Conservation (phyloP, 2,329 filamentous ascomycete species). For the Hypoxylon sp. region DNA sequence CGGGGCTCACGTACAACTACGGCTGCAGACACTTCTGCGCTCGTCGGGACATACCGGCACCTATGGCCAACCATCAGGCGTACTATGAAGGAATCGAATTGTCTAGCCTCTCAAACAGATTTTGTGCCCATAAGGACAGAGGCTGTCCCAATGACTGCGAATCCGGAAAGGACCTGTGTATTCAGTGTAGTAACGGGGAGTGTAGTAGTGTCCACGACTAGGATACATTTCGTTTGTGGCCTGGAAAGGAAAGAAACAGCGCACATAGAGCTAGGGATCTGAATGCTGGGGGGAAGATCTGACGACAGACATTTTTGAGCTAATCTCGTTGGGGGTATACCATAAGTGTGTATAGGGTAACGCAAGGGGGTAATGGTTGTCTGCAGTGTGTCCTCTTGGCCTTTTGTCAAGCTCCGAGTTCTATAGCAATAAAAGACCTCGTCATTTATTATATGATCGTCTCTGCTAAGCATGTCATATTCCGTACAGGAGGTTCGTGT, state of each 20-base stretch:
- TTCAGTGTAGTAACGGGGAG: neutral
- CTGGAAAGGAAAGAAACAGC: neutral
- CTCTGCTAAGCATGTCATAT: constrained; percentile 22
- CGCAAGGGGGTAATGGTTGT: constrained; percentile 16
- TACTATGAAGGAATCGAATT: neutral
- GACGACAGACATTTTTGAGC: constrained; percentile 11
- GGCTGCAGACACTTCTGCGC: neutral
- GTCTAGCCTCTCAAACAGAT: constrained; percentile 4
- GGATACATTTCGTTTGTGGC: neutral
- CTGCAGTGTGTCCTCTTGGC: constrained; percentile 16
- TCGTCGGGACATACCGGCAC: neutral
- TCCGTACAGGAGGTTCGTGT: constrained; percentile 14
- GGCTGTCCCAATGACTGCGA: constrained; percentile 20
- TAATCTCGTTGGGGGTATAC: constrained; percentile 21
- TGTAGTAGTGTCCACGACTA: constrained; percentile 29
- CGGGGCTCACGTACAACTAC: constrained; percentile 9
- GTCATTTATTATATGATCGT: constrained; percentile 7
- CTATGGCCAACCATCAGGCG: constrained; percentile 4
- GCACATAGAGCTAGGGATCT: neutral
- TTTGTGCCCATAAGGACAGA: constrained; percentile 26
- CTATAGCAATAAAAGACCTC: constrained; percentile 6
- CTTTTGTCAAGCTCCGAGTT: constrained; percentile 1
- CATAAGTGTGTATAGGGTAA: constrained; percentile 12
- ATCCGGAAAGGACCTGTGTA: constrained; percentile 15
- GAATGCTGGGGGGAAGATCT: constrained; percentile 9